phyloP scores from a whole-genome alignment of 2,329 filamentous ascomycete genomes.

The Hypoxylon sp. region DNA sequence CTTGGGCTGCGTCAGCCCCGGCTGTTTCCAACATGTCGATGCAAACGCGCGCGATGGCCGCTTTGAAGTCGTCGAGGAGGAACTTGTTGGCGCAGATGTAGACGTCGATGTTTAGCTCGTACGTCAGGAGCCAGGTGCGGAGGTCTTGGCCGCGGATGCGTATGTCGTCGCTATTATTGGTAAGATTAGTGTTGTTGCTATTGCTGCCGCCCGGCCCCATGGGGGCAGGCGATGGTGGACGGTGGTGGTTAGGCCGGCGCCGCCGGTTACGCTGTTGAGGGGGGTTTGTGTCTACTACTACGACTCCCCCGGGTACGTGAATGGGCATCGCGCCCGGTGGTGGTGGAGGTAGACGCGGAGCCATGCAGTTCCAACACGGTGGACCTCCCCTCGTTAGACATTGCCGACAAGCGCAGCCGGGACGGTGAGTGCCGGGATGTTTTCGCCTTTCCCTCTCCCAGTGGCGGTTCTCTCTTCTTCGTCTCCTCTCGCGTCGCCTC shows the following conservation, averaged over 20 bases:
- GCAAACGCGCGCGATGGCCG: constrained; percentile 58
- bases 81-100: constrained; percentile 66
- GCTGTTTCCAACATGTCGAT: constrained; percentile 63
- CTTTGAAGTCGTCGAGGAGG: constrained; percentile 63
- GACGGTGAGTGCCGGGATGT: constrained; percentile 61
- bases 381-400: constrained; percentile 56
- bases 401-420: constrained; percentile 61
- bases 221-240: neutral
- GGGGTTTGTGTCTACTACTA: constrained; percentile 34
- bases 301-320: constrained; percentile 30
- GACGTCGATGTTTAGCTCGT: constrained; percentile 64
- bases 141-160: constrained; percentile 63
- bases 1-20: constrained; percentile 59
- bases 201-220: neutral
- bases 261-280: constrained; percentile 26
- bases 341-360: constrained; percentile 54
- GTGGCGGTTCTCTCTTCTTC: constrained; percentile 55
- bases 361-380: constrained; percentile 61
- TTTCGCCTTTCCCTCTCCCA: constrained; percentile 60
- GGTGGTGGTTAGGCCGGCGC: constrained; percentile 22
- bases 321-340: constrained; percentile 35
- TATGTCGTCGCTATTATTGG: constrained; percentile 45
- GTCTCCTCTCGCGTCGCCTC: constrained; percentile 54
- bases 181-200: neutral
- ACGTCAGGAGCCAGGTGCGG: constrained; percentile 63